These are phyloP conservation scores for Plicaturopsis crispa DNA, from an alignment of 768 basidiomycete species.

Conservation along the genomic window DNA sequence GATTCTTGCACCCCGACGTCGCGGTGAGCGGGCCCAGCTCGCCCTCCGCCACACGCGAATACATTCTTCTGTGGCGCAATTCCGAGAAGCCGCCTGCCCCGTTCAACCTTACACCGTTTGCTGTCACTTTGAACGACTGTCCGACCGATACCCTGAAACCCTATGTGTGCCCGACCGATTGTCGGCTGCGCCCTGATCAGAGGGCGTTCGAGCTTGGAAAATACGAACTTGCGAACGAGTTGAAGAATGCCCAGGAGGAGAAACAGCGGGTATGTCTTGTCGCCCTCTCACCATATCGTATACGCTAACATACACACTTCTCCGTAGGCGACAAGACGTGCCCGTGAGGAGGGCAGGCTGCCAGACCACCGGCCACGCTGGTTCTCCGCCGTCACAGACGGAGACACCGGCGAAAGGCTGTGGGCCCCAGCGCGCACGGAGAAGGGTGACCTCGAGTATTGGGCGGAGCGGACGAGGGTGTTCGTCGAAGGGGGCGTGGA, in stretches of 20 bases:
- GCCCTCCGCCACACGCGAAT: conserved; percentile 47
- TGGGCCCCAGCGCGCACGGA: conserved; percentile 64
- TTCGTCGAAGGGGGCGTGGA: conserved; percentile 32
- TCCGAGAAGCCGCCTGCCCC: conserved; percentile 76
- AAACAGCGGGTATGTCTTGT: too few relatives aligned
- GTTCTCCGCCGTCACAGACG: conserved; percentile 79
- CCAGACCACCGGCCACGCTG: conserved; percentile 78
- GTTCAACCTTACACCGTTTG: conserved; percentile 94
- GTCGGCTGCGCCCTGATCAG: conserved; percentile 87
- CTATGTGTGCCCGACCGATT: conserved; percentile 85
- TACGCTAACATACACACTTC: too few relatives aligned
- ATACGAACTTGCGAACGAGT: conserved; percentile 76
- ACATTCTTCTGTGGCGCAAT: conserved; percentile 89
- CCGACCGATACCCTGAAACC: conserved; percentile 61
- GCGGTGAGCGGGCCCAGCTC: conserved; percentile 38
- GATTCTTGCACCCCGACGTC: conserved; percentile 67
- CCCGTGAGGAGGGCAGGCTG: conserved; percentile 66
- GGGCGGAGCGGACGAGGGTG: conserved; percentile 67
- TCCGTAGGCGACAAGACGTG: conserved; percentile 54
- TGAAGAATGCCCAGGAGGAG: conserved; percentile 80
- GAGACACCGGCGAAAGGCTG: conserved; percentile 83
- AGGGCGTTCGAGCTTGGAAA: conserved; percentile 87
- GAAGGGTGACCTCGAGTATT: conserved; percentile 63
- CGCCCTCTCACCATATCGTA: too few relatives aligned
- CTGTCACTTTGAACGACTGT: conserved; percentile 87